A percentile compares a stretch with the other conserved stretches of the same genome.
phyloP scores from a whole-genome alignment of 2,329 filamentous ascomycete genomes.

The Colletotrichum lini region DNA sequence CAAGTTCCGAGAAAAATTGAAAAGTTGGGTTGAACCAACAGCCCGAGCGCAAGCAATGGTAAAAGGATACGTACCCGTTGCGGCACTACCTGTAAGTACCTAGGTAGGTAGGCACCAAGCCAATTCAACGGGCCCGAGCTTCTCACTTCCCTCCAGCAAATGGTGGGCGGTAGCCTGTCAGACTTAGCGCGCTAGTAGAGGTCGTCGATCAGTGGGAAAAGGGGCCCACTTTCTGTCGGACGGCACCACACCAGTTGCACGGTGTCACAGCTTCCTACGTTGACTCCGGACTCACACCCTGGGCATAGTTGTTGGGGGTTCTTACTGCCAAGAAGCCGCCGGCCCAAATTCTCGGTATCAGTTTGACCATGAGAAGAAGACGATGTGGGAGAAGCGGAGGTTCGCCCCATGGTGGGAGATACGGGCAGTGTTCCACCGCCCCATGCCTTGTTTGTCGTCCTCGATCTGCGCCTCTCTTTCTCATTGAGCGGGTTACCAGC shows the following conservation, averaged over 20 bases:
- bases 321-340: constrained; percentile 17
- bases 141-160: constrained; percentile 18
- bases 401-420: too few relatives aligned
- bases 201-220: constrained; percentile 21
- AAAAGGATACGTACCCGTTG: constrained; percentile 24
- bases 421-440: background rate
- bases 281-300: background rate
- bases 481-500: background rate
- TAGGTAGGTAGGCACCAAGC: constrained; percentile 15
- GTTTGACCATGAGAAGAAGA: constrained; percentile 14
- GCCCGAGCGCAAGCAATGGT: constrained; percentile 10
- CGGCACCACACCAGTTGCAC: background rate
- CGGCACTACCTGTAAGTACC: constrained; percentile 9
- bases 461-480: too few relatives aligned
- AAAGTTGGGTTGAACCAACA: constrained; percentile 14
- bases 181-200: constrained; percentile 10
- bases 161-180: constrained; percentile 28
- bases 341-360: constrained; percentile 28
- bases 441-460: background rate
- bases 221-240: constrained; percentile 3
- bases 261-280: background rate
- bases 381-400: background rate
- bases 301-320: background rate
- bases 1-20: background rate
- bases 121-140: constrained; percentile 14